phyloP scores from a whole-genome alignment of 805 yeast genomes.

The Kockiozyma suomiensis region DNA sequence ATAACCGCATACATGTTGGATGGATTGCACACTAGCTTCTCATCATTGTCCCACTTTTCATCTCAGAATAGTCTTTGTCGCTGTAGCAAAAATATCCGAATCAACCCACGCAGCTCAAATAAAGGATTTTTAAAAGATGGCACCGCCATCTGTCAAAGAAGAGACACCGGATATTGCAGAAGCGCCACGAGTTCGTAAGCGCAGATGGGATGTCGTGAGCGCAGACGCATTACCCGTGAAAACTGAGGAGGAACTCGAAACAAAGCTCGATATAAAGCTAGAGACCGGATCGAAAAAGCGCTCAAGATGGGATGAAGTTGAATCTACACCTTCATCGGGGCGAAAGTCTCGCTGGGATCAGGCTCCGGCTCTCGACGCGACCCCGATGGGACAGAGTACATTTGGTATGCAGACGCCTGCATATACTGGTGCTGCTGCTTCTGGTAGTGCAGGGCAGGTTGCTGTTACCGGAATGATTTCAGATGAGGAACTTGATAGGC shows the following conservation, averaged over 20 bases:
- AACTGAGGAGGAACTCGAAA: constrained; percentile 33
- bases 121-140: background rate
- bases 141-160: constrained; percentile 19
- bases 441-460: background rate
- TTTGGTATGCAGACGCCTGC: constrained; percentile 39
- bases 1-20: no score
- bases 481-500: constrained; percentile 50
- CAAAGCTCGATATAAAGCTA: constrained; percentile 43
- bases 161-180: constrained; percentile 7
- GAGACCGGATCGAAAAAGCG: constrained; percentile 31
- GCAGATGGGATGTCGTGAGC: constrained; percentile 41
- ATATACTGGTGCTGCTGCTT: constrained; percentile 7
- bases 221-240: constrained; percentile 27
- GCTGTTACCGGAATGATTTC: constrained; percentile 42
- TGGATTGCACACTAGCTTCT: no score
- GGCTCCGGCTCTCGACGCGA: constrained; percentile 35
- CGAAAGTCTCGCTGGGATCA: constrained; percentile 42
- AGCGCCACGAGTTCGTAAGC: constrained; percentile 35
- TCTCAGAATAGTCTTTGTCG: no score
- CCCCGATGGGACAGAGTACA: constrained; percentile 26
- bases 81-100: no score
- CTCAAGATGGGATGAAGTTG: constrained; percentile 36
- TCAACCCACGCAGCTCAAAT: no score
- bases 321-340: constrained; percentile 21
- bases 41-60: no score